Base-by-base conservation (phyloP, 441 rosid genomes). In the Arabidopsis hybrid region DNA sequence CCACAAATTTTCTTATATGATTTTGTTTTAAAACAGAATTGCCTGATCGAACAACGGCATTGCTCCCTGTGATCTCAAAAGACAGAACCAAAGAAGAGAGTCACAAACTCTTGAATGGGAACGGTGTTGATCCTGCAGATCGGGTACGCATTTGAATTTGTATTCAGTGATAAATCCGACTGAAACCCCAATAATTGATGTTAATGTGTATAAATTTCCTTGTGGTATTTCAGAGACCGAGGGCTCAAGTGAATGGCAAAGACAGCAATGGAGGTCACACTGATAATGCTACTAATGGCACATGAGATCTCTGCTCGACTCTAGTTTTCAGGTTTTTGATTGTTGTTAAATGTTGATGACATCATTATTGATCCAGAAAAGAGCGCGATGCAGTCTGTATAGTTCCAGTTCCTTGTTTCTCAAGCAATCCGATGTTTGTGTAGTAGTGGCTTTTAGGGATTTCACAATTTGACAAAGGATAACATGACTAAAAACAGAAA, bases 41-140 rank as follows among this genome's bases (percentile, higher is more conserved):
- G 17, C 97, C 97, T 42, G 97, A 96, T 67, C 92, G 99, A 60
- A 83, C 84, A 17, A 67, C 50, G 31, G 86, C 85, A 43, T 72
- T 91, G 64, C 83, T 89, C 29, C 98, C 98, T 8, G 49, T 93
- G 73, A 87, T 85, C 65, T 75, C 79, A 26, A 95, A 85, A 83
- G 99, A 90, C 69, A 93, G 82, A 79, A 91, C 79, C 64, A 92
- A 88, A 86, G 98, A 93, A 76, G 97, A 90, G 85, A 91, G 84
- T 72, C 93, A 86, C 84, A 96, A 91, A 87, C 96, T 93, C 71
- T 70, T 93, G 84, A 93, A 93, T 67, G 99, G 98, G 74, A 90
- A 87, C 51, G 58, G 88, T 5, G 85, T 71, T 13, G 99, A 95
- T 60, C 90, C 99, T 79, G 82, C 94, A 51, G 98, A 95, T 78